Evolutionary conservation across 148 eudicot species (phyloP).

Genomic region (Pouteria glomerata): DNA sequence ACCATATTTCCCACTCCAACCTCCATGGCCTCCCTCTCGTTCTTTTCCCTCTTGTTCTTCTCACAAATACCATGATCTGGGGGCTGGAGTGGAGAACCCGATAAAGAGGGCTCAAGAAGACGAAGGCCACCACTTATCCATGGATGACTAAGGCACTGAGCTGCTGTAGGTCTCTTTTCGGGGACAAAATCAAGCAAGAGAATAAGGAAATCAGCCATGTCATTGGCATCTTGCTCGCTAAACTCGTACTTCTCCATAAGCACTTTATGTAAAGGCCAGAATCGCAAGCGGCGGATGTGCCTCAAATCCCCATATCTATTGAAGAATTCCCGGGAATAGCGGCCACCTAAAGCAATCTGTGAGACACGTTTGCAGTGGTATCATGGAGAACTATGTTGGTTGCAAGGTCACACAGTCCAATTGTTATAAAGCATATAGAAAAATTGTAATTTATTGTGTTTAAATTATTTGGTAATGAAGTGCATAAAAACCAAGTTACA

Average conservation of each 20-base stretch:
- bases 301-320: slow-evolving; percentile 76
- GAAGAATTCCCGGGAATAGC: slow-evolving; percentile 74
- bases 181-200: slow-evolving; percentile 83
- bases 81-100: slow-evolving; percentile 15
- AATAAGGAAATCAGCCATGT: slow-evolving; percentile 67
- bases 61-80: slow-evolving; percentile 15
- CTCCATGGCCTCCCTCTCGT: slow-evolving; percentile 68
- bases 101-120: slow-evolving; percentile 30
- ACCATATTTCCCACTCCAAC: slow-evolving; percentile 55
- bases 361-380: neutral
- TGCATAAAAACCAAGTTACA: neutral
- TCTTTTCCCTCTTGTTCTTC: slow-evolving; percentile 41
- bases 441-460: neutral
- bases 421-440: neutral
- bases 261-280: slow-evolving; percentile 82
- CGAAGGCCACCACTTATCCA: slow-evolving; percentile 61
- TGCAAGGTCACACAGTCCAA: neutral
- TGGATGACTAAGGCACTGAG: slow-evolving; percentile 74
- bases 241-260: slow-evolving; percentile 73
- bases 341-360: slow-evolving; percentile 77
- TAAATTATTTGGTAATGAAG: neutral
- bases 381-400: neutral
- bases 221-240: slow-evolving; percentile 67
- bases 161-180: slow-evolving; percentile 87
- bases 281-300: slow-evolving; percentile 66